Evolutionary conservation across 768 basidiomycete genomes (phyloP), one percentile per base, ranked within the genome.

Genomic region (Tephrocybe sp.): DNA sequence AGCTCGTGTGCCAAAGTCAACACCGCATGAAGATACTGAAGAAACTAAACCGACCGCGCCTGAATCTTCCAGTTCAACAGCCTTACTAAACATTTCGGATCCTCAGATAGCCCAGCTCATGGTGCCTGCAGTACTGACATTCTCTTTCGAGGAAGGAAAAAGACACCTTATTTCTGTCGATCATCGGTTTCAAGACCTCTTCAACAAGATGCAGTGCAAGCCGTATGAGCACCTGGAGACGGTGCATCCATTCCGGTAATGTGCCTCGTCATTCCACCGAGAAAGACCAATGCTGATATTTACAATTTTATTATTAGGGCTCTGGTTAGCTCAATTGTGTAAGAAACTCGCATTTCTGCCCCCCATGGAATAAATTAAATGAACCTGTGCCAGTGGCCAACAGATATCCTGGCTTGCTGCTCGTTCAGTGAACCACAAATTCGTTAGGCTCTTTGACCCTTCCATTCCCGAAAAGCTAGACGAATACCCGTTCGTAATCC

Each of bases 351-450:
- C 11, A 31, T 45, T 38, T 10, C 39, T 30, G 11, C 13, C 13
- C 22, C 31, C 11, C 36, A 33, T 5, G 32, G n/a, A 8, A 32
- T 42, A 26, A 14, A 36, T 51, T 40, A 26, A 39, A 39, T 34
- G 12, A 14, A 19, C 34, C 48, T 4, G 43, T 20, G 26, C 51
- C 17, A 87, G 86, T 34, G 84, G 80, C 4, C 87, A 89, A 65
- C 89, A 93, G 63, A 89, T 93, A 19, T 91, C 89, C 1, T 92
- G 88, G 89, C 67, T 85, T 39, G 94, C 92, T 10, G 94, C 93
- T 0, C 77, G 88, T 17, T 84, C 89, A 16, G 92, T 96, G 53
- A 83, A 74, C 33, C 87, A 92, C 67, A 82, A 76, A 51, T 96
- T 96, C 66, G 71, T 83, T 44, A 78, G 88, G 20, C 67, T 95